Evolutionary conservation across 768 basidiomycete species (phyloP), one percentile per base, ranked within the genome.

Genomic region (Austroboletus eburneus): DNA sequence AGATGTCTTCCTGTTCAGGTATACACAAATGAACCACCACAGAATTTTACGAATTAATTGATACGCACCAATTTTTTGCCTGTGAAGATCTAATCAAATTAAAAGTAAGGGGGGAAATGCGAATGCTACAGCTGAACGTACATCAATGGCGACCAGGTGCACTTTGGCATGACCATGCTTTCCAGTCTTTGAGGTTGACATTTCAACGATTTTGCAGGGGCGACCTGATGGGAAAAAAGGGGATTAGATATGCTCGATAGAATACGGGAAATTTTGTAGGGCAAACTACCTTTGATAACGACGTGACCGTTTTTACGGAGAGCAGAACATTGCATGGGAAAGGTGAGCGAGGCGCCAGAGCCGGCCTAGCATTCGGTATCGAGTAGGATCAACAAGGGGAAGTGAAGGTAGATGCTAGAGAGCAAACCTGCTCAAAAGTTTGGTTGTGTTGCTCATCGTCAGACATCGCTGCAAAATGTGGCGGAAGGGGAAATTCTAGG

Each of bases 161-260:
- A 98, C 96, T 75, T 98, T 99, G 71, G 96, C 95, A 76, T 99
- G 95, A 62, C 95, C 95, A 77, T 98, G 95, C 83, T 98, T 98
- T 62, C 95, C 94, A 39, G 93, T 95, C 83, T 98, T 98, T 69
- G 94, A 98, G 75, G 94, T 96, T 54, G 92, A 95, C 94, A 96
- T 97, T 69, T 96, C 93, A 61, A 93, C 84, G 73, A 92, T 92
- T 78, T 98, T 98, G 89, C 94, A 98, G 57, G 94, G 94, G 59
- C 93, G 83, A 58, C 77, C 86, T 87, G 35, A 22, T 21, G 22
- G 55, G 22, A 38, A 45, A 21, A 18, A 29, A 33, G 32, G 27
- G 24, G 5, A 36, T 43, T 13, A 47, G 43, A 50, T 48, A 17
- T 39, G 33, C 43, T 20, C 6, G 18, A 8, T 8, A 40, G 3